phyloP scores from a whole-genome alignment of 192 early-diverging fungal species.

The Physocladia obscura region DNA sequence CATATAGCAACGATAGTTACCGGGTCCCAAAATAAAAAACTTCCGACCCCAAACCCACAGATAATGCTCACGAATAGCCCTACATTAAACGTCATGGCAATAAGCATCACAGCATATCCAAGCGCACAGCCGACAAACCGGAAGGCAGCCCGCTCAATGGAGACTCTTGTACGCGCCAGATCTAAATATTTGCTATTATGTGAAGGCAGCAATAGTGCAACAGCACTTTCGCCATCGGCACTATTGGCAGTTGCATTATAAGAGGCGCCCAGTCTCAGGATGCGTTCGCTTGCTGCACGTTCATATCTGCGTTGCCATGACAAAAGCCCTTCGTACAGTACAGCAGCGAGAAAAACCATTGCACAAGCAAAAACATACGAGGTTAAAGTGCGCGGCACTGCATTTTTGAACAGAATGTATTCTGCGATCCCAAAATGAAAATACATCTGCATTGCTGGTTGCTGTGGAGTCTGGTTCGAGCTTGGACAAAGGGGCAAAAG shows the following conservation, averaged over 20 bases:
- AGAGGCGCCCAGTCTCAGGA: neutral
- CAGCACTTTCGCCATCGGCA: no score
- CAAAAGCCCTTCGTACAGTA: slow-evolving; percentile 39
- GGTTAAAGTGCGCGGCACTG: slow-evolving; percentile 41
- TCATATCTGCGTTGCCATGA: slow-evolving; percentile 24
- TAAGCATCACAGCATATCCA: slow-evolving; percentile 57
- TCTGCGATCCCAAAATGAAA: slow-evolving; percentile 42
- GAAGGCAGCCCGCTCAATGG: neutral
- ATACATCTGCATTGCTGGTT: slow-evolving; percentile 36
- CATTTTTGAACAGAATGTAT: slow-evolving; percentile 52
- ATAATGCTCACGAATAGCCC: slow-evolving; percentile 53
- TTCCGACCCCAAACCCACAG: slow-evolving; percentile 48
- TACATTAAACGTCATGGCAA: slow-evolving; percentile 64
- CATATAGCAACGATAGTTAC: neutral
- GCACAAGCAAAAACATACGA: slow-evolving; percentile 48
- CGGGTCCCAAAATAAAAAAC: slow-evolving; percentile 27
- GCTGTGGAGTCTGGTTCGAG: neutral
- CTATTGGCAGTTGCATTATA: no score
- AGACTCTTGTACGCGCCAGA: no score
- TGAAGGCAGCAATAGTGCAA: no score
- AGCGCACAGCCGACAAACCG: slow-evolving; percentile 39
- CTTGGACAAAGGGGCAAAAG: neutral
- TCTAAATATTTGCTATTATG: no score
- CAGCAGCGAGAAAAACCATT: slow-evolving; percentile 41
- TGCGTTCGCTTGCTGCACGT: neutral